Conservation (phyloP, 768 basidiomycete genomes). For the Pisolithus sp. region DNA sequence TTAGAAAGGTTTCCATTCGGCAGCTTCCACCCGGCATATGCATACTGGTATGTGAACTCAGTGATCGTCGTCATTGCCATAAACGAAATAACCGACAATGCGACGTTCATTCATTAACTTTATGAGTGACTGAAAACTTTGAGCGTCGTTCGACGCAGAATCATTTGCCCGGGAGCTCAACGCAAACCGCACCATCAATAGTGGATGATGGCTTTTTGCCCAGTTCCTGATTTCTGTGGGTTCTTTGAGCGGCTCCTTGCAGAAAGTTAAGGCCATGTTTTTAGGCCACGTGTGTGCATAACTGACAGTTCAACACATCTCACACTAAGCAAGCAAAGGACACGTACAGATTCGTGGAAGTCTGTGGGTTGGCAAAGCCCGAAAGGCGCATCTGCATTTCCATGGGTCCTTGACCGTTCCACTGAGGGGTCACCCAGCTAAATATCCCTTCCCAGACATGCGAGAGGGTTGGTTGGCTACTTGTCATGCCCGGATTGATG, state of each 20-base stretch:
- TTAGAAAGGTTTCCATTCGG: conserved; percentile 37
- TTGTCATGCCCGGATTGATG: conserved; percentile 1
- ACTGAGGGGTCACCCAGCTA: conserved; percentile 32
- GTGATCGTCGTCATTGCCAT: not conserved
- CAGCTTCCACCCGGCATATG: conserved; percentile 43
- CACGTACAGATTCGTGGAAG: conserved; percentile 30
- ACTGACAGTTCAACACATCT: conserved; percentile 27
- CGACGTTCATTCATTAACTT: conserved; percentile 37
- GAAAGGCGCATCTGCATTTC: conserved; percentile 38
- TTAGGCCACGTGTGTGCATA: conserved; percentile 49
- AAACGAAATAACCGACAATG: conserved; percentile 34
- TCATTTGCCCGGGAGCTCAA: conserved; percentile 29
- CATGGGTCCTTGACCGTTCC: conserved; percentile 30
- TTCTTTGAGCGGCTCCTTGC: conserved; percentile 37
- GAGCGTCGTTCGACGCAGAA: conserved; percentile 32
- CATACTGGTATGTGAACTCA: conserved; percentile 34
- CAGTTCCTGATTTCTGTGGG: conserved; percentile 38
- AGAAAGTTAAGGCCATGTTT: conserved; percentile 34
- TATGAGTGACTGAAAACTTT: conserved; percentile 36
- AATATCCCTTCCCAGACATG: conserved; percentile 44
- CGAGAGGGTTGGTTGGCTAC: not conserved
- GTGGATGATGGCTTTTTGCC: conserved; percentile 34
- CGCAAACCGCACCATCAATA: conserved; percentile 35
- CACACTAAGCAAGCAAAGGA: not conserved
- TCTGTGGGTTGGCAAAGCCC: conserved; percentile 13